Evolutionary conservation across 192 early-diverging fungal genomes (phyloP).

Genomic region (Cladochytrium replicatum): DNA sequence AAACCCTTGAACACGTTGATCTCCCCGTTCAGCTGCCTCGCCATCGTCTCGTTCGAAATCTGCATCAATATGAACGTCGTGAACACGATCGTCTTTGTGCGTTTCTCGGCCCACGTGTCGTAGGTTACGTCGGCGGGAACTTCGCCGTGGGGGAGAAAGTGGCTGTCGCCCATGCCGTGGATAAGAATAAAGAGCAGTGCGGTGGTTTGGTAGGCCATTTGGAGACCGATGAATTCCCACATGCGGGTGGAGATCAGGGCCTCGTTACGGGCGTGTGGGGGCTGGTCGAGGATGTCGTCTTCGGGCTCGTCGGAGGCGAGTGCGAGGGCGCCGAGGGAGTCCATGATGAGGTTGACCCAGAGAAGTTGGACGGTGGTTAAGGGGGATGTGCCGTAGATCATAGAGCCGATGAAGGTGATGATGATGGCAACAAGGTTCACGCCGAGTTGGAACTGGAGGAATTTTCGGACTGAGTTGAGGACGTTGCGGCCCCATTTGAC

Average conservation of each 20-base stretch:
- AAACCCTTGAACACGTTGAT: slow-evolving; percentile 41
- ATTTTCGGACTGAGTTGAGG: slow-evolving; percentile 45
- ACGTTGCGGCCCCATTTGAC: slow-evolving; percentile 53
- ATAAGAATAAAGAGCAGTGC: slow-evolving; percentile 34
- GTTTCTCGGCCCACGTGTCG: slow-evolving; percentile 2
- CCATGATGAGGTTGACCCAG: slow-evolving; percentile 59
- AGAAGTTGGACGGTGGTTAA: slow-evolving; percentile 48
- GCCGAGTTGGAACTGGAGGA: slow-evolving; percentile 52
- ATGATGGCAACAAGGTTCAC: slow-evolving; percentile 48
- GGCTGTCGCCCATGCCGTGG: slow-evolving; percentile 15
- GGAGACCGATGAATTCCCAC: slow-evolving; percentile 39
- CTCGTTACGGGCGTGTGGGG: slow-evolving; percentile 37
- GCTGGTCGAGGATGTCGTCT: slow-evolving; percentile 40
- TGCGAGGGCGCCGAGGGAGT: slow-evolving; percentile 45
- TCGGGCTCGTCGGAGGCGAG: slow-evolving; percentile 48
- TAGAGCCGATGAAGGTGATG: slow-evolving; percentile 45
- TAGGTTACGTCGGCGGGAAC: slow-evolving; percentile 14
- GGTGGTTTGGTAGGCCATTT: slow-evolving; percentile 36
- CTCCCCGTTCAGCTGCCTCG: slow-evolving; percentile 45
- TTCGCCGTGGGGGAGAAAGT: slow-evolving; percentile 1
- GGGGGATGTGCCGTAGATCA: slow-evolving; percentile 33
- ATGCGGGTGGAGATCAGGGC: slow-evolving; percentile 32
- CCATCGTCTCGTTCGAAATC: slow-evolving; percentile 35
- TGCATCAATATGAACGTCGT: slow-evolving; percentile 48
- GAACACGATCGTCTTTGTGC: slow-evolving; percentile 36